Percentiles rank a stretch among this genome's conserved stretches.
Evolutionary conservation across 1,284 basidiomycete genomes (phyloP).

Genomic region (Pseudomicrostroma phylloplanum): DNA sequence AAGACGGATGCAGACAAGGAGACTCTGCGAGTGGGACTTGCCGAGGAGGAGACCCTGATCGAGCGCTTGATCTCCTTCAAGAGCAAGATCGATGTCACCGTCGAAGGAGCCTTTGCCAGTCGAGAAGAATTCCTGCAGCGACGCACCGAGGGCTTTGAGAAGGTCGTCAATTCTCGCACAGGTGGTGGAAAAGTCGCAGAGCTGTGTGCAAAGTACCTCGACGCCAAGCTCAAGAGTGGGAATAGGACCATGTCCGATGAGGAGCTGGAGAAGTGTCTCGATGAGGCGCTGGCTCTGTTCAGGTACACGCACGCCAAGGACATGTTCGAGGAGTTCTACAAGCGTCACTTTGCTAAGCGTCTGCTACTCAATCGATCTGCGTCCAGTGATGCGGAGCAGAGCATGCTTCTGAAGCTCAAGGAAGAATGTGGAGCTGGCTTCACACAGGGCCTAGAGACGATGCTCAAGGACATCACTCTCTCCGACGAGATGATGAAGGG

Average conservation of each 20-base stretch:
- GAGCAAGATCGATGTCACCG: slow-evolving; percentile 26
- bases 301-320: slow-evolving; percentile 61
- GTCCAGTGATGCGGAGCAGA: slow-evolving; percentile 82
- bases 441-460: slow-evolving; percentile 71
- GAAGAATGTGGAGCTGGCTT: slow-evolving; percentile 87
- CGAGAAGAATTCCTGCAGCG: slow-evolving; percentile 51
- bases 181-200: slow-evolving; percentile 78
- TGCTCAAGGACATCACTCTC: slow-evolving; percentile 77
- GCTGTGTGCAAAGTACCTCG: slow-evolving; percentile 86
- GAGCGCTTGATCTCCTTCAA: slow-evolving; percentile 39
- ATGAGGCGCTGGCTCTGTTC: slow-evolving; percentile 74
- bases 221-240: slow-evolving; percentile 76
- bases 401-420: slow-evolving; percentile 80
- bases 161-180: slow-evolving; percentile 67
- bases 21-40: neutral
- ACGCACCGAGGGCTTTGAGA: slow-evolving; percentile 66
- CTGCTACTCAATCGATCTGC: slow-evolving; percentile 79
- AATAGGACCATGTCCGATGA: slow-evolving; percentile 67
- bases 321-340: slow-evolving; percentile 77
- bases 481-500: slow-evolving; percentile 64
- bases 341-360: slow-evolving; percentile 78
- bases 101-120: slow-evolving; percentile 23
- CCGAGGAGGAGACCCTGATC: slow-evolving; percentile 40
- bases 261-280: slow-evolving; percentile 65
- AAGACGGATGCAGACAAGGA: slow-evolving; percentile 5